phyloP scores from a whole-genome alignment of 2,329 filamentous ascomycete genomes.

The Aspergillus sp. region DNA sequence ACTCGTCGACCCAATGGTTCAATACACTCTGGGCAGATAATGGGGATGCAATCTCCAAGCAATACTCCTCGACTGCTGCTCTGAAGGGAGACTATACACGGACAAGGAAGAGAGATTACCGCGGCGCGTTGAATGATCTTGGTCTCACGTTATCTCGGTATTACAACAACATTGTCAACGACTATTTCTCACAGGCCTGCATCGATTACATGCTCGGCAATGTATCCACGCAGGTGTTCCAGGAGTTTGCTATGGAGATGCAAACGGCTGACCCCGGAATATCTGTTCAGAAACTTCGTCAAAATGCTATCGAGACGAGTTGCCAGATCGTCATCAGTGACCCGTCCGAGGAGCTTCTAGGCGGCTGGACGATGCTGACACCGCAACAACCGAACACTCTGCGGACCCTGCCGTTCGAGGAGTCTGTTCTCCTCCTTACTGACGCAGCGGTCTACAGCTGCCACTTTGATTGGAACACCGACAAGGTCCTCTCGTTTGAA shows the following conservation, averaged over 20 bases:
- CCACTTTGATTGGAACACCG: slow-evolving; percentile 88
- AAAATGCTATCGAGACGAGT: slow-evolving; percentile 85
- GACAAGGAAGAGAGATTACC: slow-evolving; percentile 83
- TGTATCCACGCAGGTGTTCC: slow-evolving; percentile 77
- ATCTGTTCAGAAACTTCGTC: slow-evolving; percentile 75
- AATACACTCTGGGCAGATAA: slow-evolving; percentile 98
- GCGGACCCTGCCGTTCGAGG: slow-evolving; percentile 71
- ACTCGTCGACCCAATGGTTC: slow-evolving; percentile 85
- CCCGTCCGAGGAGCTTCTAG: slow-evolving; percentile 76
- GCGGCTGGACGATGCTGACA: slow-evolving; percentile 83
- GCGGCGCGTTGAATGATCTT: slow-evolving; percentile 85
- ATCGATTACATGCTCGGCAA: slow-evolving; percentile 94
- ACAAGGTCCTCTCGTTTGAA: slow-evolving; percentile 92
- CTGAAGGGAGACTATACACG: slow-evolving; percentile 96
- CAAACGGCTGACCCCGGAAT: slow-evolving; percentile 89
- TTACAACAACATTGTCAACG: slow-evolving; percentile 87
- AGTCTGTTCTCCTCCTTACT: slow-evolving; percentile 82
- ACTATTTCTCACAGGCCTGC: slow-evolving; percentile 92
- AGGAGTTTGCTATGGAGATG: slow-evolving; percentile 91
- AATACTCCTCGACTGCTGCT: slow-evolving; percentile 92
- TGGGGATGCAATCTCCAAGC: slow-evolving; percentile 89
- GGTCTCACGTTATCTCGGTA: slow-evolving; percentile 75
- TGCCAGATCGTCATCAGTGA: slow-evolving; percentile 82
- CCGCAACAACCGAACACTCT: slow-evolving; percentile 68
- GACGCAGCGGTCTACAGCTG: slow-evolving; percentile 82